Base-by-base conservation (phyloP, 208 protist species). In the Angomonas ambiguus region DNA sequence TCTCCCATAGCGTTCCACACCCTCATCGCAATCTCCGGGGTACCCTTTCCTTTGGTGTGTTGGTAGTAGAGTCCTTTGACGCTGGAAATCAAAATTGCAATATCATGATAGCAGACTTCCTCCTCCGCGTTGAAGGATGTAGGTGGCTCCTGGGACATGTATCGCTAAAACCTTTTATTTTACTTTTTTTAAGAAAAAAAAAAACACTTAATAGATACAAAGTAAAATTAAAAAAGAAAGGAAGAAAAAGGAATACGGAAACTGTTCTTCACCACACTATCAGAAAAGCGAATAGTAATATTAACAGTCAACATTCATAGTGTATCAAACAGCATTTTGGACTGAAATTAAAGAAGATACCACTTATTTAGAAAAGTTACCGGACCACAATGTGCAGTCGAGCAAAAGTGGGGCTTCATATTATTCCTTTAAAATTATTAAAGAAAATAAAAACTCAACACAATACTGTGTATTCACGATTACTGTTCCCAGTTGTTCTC, bases 1-100 rank as follows among this genome's bases (percentile, higher is more conserved):
- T 83, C 77, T 2, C 88, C 80, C 28, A 91, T 63, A 6, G 62
- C 64, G 49, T 80, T 81, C 88, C 88, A 94, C 42, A 94, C 90
- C 35, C 73, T 57, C 57, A 88, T 81, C 27, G 91, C 68, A 55
- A 86, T 61, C n/a, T 83, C 62, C 1, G 79, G 62, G 32, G 74
- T 82, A 22, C 76, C 84, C 24, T 32, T 62, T n/a, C 75, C 71
- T 60, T 83, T 83, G 16, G 79, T 88, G 69, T 91, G 85, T 24
- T 80, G 72, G 28, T 31, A 71, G 69, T 89, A 94, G 3, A 92
- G 56, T 0, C 81, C 79, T 31, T 80, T 73, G 0, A 77, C 74
- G 38, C 62, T 51, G 18, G 70, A 59, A 3, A 94, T 77, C 31
- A 94, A 74, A 63, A 87, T 75, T 0, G 88, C 84, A 41, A 94